Evolutionary conservation across 495 filamentous ascomycete species (phyloP), one percentile per base, ranked within the genome.

Genomic region (Penicillium argentinense): DNA sequence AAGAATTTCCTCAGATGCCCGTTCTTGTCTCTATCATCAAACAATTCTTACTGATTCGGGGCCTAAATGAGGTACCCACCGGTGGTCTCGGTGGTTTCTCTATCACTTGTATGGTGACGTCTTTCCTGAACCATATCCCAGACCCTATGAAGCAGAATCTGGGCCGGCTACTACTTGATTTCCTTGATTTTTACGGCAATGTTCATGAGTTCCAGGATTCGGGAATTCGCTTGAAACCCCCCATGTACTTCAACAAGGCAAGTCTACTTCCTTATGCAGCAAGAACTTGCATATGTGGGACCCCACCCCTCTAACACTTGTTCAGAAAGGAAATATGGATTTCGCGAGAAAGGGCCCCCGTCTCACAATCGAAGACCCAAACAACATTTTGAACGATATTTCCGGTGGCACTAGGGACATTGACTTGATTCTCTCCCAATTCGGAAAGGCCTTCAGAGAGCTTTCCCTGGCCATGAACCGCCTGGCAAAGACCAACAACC

Each of bases 61-160:
- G 83, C 2, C 73, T 97, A 26, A 96, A 97, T 51, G 93, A 98
- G 62, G 89, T 95, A 2, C 82, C 84, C 14, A 84, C 79, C 32
- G 95, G 95, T 45, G 95, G 95, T 0, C 76, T 98, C n/a, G 95
- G 93, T 25, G 91, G 92, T 1, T 97, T 97, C 58, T 86, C 90
- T 1, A 85, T 95, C 41, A 96, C 86, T 29, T 98, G 95, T 69
- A 76, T 98, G 30, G 87, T 97, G n/a, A 83, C 89, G 39, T 89
- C 84, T 64, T 71, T 96, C 53, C 67, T 97, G 12, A 86, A 96
- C 55, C 79, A 84, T 45, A 76, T 86, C 71, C 88, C 90, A 3
- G 74, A 83, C 37, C 68, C 75, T 11, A 71, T 76, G 54, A 71
- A 80, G 29, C 73, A 82, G 5, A 80, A 92, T 58, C 73, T 95